Evolutionary conservation across 306 rosid genomes (phyloP), one percentile per base, ranked within the genome.

Genomic region (Phaseolus lunatus): DNA sequence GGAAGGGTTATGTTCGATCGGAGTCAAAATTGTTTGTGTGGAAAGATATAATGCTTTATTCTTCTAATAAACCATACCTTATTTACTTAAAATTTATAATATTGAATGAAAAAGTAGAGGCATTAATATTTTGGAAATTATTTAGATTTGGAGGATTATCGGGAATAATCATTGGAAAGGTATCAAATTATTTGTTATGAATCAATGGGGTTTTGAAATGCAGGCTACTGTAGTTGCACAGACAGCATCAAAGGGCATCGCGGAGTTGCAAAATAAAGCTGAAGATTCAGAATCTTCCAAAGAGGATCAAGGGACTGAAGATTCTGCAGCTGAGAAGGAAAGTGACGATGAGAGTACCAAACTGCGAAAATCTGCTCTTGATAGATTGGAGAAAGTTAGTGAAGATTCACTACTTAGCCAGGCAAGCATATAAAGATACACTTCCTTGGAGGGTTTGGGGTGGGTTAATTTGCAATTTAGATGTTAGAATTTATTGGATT

Each of bases 211-310:
- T 66, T 65, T 88, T 44, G 33, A 75, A 73, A 73, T 76, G 80
- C 91, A 96, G 99, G 99, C 99, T 53, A 87, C 97, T 78, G 92
- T 77, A 39, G 97, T 80, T 70, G 97, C 98, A 57, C 73, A 95
- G 89, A 89, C 96, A 0, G 98, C 97, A 12, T 90, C 97, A 1
- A 94, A 90, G 87, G 89, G 93, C 89, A 65, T 95, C 59, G 83
- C 85, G 0, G 93, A 92, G 83, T 74, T 92, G 86, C 87, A 91
- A 80, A 63, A 49, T 33, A 58, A 70, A 65, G 82, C 66, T 15
- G 93, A 85, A 79, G 90, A 86, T 62, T 82, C 88, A 0, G 92
- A 92, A 62, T 67, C 87, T 77, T 83, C 86, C 41, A 86, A 85
- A 83, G 90, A 88, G 81, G 83, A 52, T 58, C 90, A 83, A 74